Conservation (phyloP, 495 filamentous ascomycete genomes). For the Penicillium waksmanii region DNA sequence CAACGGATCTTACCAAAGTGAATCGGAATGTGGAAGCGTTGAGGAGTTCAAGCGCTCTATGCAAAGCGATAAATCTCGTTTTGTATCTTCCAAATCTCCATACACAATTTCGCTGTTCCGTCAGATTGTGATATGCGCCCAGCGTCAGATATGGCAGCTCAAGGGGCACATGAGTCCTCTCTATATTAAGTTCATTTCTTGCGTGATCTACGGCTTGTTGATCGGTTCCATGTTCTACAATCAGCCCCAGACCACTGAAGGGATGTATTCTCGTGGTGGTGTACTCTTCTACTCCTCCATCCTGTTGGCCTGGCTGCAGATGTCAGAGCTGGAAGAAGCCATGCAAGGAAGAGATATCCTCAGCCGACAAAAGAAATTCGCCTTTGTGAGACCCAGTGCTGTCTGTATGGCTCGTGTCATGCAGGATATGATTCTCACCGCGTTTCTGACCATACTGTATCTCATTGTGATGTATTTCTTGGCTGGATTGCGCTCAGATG, state of each 20-base stretch:
- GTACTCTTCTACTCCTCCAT: conserved; percentile 73
- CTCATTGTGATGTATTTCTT: conserved; percentile 73
- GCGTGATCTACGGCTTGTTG: conserved; percentile 37
- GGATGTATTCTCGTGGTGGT: conserved; percentile 50
- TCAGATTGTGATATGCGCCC: conserved; percentile 64
- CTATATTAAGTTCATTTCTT: conserved; percentile 41
- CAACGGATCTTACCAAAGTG: conserved; percentile 34
- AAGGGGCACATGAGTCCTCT: conserved; percentile 36
- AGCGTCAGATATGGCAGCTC: conserved; percentile 61
- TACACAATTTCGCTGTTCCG: conserved; percentile 64
- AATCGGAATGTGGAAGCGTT: conserved; percentile 50
- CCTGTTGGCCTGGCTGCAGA: conserved; percentile 78
- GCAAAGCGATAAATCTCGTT: conserved; percentile 42
- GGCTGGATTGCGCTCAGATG: conserved; percentile 52
- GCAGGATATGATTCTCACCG: conserved; percentile 67
- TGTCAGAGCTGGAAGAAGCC: conserved; percentile 71
- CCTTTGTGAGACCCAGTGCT: conserved; percentile 77
- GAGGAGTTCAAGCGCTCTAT: conserved; percentile 48
- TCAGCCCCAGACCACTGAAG: conserved; percentile 48
- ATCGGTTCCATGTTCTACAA: conserved; percentile 45
- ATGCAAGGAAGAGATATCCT: conserved; percentile 74
- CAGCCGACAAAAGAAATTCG: conserved; percentile 75
- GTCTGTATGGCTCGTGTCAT: conserved; percentile 73
- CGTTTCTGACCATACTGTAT: conserved; percentile 67
- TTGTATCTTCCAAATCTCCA: conserved; percentile 47